phyloP scores from a whole-genome alignment of 2,329 filamentous ascomycete genomes.

The Colletotrichum zoysiae region DNA sequence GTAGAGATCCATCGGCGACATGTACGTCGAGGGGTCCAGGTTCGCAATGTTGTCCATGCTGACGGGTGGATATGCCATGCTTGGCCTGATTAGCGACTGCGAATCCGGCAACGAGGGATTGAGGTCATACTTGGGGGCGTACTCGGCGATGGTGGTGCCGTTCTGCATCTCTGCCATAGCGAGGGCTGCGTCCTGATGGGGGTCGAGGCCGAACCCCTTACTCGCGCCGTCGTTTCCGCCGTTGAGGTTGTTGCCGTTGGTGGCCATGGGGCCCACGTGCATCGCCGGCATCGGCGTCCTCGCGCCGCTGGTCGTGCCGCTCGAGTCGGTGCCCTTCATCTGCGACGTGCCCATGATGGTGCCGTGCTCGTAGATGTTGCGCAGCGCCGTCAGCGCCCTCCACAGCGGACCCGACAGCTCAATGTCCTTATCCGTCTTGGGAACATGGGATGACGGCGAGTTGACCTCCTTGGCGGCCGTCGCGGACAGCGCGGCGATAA shows the following conservation, averaged over 20 bases:
- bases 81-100: conserved; percentile 38
- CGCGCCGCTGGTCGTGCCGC: conserved; percentile 59
- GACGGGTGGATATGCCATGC: conserved; percentile 54
- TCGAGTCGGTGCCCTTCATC: conserved; percentile 63
- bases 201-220: conserved; percentile 54
- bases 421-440: conserved; percentile 69
- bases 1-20: conserved; percentile 77
- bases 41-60: conserved; percentile 60
- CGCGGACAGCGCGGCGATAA: conserved; percentile 73
- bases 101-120: too few species aligned
- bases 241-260: conserved; percentile 21
- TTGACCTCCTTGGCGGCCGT: conserved; percentile 73
- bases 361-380: conserved; percentile 76
- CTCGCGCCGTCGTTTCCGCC: conserved; percentile 13
- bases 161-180: conserved; percentile 76
- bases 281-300: conserved; percentile 54
- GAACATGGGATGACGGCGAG: conserved; percentile 65
- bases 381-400: conserved; percentile 70
- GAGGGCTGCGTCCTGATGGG: conserved; percentile 72
- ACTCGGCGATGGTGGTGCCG: conserved; percentile 56
- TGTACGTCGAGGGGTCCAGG: conserved; percentile 68
- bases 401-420: conserved; percentile 73
- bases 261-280: conserved; percentile 46
- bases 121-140: conserved; percentile 24
- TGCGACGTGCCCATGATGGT: conserved; percentile 63